Conservation (phyloP, 2,329 filamentous ascomycete species). For the Trichoderma sp. region DNA sequence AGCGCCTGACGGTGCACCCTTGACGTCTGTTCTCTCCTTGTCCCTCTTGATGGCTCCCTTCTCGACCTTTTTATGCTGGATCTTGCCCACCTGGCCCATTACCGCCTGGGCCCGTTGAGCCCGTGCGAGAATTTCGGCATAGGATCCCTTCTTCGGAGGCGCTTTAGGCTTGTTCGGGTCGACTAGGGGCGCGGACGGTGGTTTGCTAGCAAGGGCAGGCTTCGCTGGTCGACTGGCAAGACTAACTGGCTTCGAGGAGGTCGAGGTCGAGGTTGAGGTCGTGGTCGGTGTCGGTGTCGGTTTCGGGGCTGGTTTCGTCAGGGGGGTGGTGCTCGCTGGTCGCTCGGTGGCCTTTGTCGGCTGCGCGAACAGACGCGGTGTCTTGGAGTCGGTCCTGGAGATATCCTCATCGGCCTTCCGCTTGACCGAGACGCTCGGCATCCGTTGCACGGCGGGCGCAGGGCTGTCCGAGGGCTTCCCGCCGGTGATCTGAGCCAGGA, state of each 20-base stretch:
- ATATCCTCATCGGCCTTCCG: slow-evolving; percentile 61
- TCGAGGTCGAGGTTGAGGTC: slow-evolving; percentile 1
- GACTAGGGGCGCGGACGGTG: slow-evolving; percentile 35
- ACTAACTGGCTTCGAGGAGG: slow-evolving; percentile 19
- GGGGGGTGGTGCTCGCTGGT: slow-evolving; percentile 31
- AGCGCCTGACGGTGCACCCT: slow-evolving; percentile 36
- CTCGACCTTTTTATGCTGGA: slow-evolving; percentile 74
- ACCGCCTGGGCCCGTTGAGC: slow-evolving; percentile 66
- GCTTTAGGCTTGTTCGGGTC: slow-evolving; percentile 48
- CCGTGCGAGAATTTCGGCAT: slow-evolving; percentile 72
- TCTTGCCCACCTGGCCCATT: slow-evolving; percentile 66
- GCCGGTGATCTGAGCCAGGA: slow-evolving; percentile 61
- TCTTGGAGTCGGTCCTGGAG: slow-evolving; percentile 46
- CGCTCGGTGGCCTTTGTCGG: slow-evolving; percentile 31
- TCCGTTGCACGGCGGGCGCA: slow-evolving; percentile 37
- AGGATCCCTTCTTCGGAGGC: slow-evolving; percentile 71
- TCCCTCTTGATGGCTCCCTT: slow-evolving; percentile 57
- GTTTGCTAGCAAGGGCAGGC: slow-evolving; percentile 32
- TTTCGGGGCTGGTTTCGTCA: slow-evolving; percentile 7
- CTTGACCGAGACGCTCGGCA: slow-evolving; percentile 46
- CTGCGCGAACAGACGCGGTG: slow-evolving; percentile 40
- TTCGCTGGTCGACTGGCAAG: slow-evolving; percentile 23
- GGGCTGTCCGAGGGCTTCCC: slow-evolving; percentile 48
- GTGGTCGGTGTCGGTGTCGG: not conserved
- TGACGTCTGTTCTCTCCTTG: slow-evolving; percentile 47